Conservation (phyloP, 805 yeast genomes). For the Hyphopichia homilentoma region DNA sequence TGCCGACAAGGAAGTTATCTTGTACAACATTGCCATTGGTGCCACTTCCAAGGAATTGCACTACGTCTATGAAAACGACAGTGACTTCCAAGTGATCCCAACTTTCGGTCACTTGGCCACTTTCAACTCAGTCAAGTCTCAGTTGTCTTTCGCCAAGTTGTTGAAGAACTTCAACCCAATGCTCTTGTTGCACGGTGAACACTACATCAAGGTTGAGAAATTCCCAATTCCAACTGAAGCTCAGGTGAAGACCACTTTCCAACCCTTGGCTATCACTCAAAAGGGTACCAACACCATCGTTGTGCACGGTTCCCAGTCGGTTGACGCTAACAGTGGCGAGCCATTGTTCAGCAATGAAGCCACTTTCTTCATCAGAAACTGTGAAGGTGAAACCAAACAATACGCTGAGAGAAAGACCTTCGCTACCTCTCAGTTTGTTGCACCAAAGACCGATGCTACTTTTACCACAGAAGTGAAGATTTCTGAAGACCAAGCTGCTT, state of each 20-base stretch:
- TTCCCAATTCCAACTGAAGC: constrained; percentile 79
- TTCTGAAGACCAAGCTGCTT: constrained; percentile 72
- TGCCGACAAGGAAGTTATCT: constrained; percentile 66
- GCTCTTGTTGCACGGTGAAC: constrained; percentile 92
- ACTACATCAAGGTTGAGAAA: constrained; percentile 71
- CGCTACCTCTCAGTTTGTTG: constrained; percentile 58
- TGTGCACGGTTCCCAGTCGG: constrained; percentile 68
- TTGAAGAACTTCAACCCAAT: constrained; percentile 86
- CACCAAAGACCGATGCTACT: constrained; percentile 66
- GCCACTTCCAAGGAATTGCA: constrained; percentile 73
- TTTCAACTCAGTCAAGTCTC: constrained; percentile 59
- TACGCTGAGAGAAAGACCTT: constrained; percentile 52
- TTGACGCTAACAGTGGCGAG: constrained; percentile 66
- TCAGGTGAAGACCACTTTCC: constrained; percentile 53
- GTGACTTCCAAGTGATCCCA: constrained; percentile 81
- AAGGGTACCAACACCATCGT: constrained; percentile 84
- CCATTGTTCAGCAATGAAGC: constrained; percentile 75
- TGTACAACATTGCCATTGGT: constrained; percentile 89
- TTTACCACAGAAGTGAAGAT: constrained; percentile 58
- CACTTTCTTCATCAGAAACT: constrained; percentile 78
- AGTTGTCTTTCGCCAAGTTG: constrained; percentile 53
- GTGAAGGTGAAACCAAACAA: constrained; percentile 50
- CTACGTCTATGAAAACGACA: constrained; percentile 73
- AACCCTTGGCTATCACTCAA: constrained; percentile 72
- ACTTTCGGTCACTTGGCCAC: constrained; percentile 88